Base-by-base conservation (phyloP, 225 moss, liverwort and hornwort species). In the Pleurozium schreberi region DNA sequence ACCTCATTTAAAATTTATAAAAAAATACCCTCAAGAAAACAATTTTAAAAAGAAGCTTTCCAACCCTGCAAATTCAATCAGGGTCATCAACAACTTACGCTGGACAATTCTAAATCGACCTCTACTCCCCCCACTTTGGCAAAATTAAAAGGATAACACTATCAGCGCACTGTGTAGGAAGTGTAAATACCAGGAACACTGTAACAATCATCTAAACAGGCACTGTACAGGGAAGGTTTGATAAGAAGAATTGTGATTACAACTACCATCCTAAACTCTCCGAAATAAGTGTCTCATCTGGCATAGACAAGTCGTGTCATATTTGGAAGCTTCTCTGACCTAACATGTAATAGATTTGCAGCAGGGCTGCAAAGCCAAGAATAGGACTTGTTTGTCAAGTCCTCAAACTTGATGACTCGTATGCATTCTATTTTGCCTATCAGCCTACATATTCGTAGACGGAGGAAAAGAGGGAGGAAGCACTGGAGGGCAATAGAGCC, bases 391-490 rank as follows among this genome's bases (percentile, higher is more conserved):
- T 86, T 92, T 92, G 78, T 91, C 91, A 88, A 91, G 79, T 89
- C 91, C 89, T 85, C 89, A 89, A 82, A 91, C 93, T 91, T 91
- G 93, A 93, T 91, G 88, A 90, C 90, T 88, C 86, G 88, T 86
- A 89, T 88, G 88, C 91, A 89, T 88, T 91, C 90, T 90, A 88
- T 86, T 85, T 91, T 82, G 89, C 86, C 90, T 92, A 89, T 85
- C 92, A 84, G 91, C 91, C 93, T 91, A 93, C 93, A 90, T 90
- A 91, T 91, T 93, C 67, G 90, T 90, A 93, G 91, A 90, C 91
- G 65, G 66, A 88, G 81, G 91, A 90, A 88, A 81, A 88, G 75
- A 78, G 55, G 89, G 75, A 86, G 86, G 75, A 81, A 89, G 93
- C 88, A 93, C 84, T 57, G 75, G 80, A 87, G 69, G 84, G 89